Conservation (phyloP, 2,329 filamentous ascomycete genomes). For the Apiospora malaysiana region DNA sequence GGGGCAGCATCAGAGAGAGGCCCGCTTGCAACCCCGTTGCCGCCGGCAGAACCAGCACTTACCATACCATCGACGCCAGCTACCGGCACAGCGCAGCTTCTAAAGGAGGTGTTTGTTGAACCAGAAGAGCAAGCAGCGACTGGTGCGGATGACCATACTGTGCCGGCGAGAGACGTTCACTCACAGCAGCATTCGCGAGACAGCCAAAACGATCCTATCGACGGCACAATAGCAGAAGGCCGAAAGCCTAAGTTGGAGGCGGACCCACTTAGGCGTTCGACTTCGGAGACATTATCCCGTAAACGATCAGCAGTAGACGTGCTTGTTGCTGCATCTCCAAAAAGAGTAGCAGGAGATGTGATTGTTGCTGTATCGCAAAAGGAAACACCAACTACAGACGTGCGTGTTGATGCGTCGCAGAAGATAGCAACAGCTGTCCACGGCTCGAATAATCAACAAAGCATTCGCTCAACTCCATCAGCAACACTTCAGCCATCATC, state of each 20-base stretch:
- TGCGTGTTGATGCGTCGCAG: background rate
- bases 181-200: background rate
- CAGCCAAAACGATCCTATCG: conserved; percentile 18
- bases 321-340: background rate
- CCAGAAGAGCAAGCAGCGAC: background rate
- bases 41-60: background rate
- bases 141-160: too few relatives aligned
- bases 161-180: background rate
- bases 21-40: background rate
- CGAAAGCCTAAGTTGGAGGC: conserved; percentile 4
- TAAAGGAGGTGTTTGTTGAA: background rate
- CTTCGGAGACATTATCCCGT: conserved; percentile 25
- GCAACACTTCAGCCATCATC: conserved; percentile 21
- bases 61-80: background rate
- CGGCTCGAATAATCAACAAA: background rate
- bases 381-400: too few relatives aligned
- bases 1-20: background rate
- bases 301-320: conserved; percentile 25
- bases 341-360: too few relatives aligned
- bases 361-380: too few relatives aligned
- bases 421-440: background rate
- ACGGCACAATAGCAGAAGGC: conserved; percentile 17
- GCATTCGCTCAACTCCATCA: background rate
- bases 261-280: conserved; percentile 21
- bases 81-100: background rate